phyloP scores from a whole-genome alignment of 1,139 yeast species.

The Yamadazyma triangularis region DNA sequence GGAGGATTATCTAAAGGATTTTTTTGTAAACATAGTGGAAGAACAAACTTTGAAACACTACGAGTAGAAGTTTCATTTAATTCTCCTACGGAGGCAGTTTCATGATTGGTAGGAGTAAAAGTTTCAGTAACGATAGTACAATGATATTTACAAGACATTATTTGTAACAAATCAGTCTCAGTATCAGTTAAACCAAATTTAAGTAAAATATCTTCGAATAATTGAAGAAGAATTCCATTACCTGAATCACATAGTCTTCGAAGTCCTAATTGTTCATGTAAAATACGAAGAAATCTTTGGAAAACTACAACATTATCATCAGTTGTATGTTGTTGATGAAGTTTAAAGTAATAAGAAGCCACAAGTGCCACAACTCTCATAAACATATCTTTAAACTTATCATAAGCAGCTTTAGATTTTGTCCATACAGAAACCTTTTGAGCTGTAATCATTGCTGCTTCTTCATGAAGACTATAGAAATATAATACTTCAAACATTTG shows the following conservation, averaged over 20 bases:
- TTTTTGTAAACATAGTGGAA: constrained; percentile 56
- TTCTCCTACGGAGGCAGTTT: constrained; percentile 40
- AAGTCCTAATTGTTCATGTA: constrained; percentile 74
- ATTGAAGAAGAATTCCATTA: constrained; percentile 56
- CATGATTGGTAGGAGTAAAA: constrained; percentile 65
- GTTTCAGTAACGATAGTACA: constrained; percentile 55
- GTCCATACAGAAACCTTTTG: constrained; percentile 24
- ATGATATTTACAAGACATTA: constrained; percentile 75
- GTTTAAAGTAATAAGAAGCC: constrained; percentile 25
- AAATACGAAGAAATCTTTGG: constrained; percentile 36
- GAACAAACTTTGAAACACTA: constrained; percentile 54
- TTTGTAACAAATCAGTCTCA: constrained; percentile 63
- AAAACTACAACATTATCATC: neutral
- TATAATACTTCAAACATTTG: constrained; percentile 38
- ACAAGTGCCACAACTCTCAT: constrained; percentile 39
- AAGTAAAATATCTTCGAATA: constrained; percentile 54
- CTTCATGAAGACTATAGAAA: constrained; percentile 45
- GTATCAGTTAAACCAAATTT: constrained; percentile 28
- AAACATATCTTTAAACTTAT: constrained; percentile 50
- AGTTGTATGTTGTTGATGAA: neutral
- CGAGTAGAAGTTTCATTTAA: constrained; percentile 45
- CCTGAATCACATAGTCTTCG: constrained; percentile 66
- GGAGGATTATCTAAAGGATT: constrained; percentile 57
- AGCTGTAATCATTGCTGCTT: constrained; percentile 39
- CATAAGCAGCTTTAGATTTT: constrained; percentile 27